Conservation (phyloP, 257 asterid species). For the Solanum bukasovii region DNA sequence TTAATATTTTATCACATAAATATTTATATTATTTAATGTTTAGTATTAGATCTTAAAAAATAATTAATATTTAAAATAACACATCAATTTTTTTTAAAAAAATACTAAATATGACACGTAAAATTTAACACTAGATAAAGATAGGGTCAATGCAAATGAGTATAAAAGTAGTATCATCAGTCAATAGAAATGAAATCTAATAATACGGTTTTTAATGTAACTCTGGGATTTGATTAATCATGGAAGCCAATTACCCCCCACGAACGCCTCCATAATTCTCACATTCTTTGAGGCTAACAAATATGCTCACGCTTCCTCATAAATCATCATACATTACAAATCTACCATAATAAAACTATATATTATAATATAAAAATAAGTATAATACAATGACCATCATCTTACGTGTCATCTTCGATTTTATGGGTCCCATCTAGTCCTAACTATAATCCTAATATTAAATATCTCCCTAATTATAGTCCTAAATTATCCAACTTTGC, state of each 20-base stretch:
- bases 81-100: too few relatives aligned
- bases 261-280: conserved; percentile 10
- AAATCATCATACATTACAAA: background rate
- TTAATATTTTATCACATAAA: too few relatives aligned
- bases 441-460: background rate
- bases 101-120: background rate
- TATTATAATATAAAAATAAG: background rate
- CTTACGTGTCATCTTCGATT: conserved; percentile 9
- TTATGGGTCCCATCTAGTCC: conserved; percentile 6
- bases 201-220: conserved; percentile 6
- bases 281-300: background rate
- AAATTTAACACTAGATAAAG: background rate
- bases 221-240: conserved; percentile 28
- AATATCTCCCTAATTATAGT: background rate
- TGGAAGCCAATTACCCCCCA: conserved; percentile 7
- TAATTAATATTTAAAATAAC: too few relatives aligned
- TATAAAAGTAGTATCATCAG: background rate
- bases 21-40: too few relatives aligned
- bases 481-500: background rate
- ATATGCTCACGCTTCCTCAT: background rate
- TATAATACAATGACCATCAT: conserved; percentile 2
- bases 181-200: background rate
- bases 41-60: too few relatives aligned
- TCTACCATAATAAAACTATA: background rate
- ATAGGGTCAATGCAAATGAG: background rate